A percentile compares a stretch with the other conserved stretches of the same genome.
Evolutionary conservation across 2,329 filamentous ascomycete genomes (phyloP).

Genomic region (Thelonectria blattea): DNA sequence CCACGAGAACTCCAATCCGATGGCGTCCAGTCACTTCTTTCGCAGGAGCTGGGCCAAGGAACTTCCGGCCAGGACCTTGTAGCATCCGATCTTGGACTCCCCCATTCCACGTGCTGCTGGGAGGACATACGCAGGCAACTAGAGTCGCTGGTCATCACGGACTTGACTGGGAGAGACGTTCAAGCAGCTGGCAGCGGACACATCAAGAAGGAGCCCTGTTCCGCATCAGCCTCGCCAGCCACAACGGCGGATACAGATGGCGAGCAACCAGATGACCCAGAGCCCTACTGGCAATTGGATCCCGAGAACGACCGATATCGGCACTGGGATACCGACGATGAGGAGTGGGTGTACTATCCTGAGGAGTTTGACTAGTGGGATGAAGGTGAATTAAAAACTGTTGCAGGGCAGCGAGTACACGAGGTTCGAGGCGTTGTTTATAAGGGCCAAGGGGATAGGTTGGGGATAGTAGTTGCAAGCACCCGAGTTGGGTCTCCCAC

Average conservation of each 20-base stretch:
- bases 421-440: too few species aligned
- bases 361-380: conserved; percentile 31
- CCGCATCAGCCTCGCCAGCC: not conserved
- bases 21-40: not conserved
- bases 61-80: not conserved
- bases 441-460: too few species aligned
- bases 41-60: not conserved
- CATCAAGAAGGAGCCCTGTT: conserved; percentile 22
- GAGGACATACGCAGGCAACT: conserved; percentile 12
- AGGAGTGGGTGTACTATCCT: conserved; percentile 33
- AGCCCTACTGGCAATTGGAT: conserved; percentile 35
- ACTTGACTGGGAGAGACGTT: not conserved
- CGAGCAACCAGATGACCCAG: conserved; percentile 27
- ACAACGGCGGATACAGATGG: conserved; percentile 31
- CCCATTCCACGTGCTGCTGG: not conserved
- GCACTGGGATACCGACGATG: conserved; percentile 34
- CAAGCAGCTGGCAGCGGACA: not conserved
- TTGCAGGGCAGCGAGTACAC: too few species aligned
- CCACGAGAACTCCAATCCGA: not conserved
- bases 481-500: too few species aligned
- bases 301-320: conserved; percentile 23
- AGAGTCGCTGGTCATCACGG: conserved; percentile 13
- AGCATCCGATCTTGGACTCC: not conserved
- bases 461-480: too few species aligned
- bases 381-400: too few species aligned